Evolutionary conservation across 2,329 filamentous ascomycete genomes (phyloP), one percentile per base, ranked within the genome.

Genomic region (Paramyrothecium sp.): DNA sequence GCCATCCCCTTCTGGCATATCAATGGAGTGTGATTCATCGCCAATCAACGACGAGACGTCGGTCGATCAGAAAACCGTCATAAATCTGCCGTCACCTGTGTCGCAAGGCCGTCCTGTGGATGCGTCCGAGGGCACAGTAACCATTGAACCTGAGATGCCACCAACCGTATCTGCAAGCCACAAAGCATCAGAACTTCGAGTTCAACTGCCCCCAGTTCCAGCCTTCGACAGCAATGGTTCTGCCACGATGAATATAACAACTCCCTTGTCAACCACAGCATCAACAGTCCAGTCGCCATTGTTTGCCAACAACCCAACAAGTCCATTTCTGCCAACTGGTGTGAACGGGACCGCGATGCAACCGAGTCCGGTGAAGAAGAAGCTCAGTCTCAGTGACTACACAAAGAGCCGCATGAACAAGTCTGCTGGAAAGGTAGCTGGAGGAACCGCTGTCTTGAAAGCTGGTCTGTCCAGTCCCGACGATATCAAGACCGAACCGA

Each of bases 301-400:
- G 55, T 75, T 78, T 2, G 63, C 73, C 3, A 64, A 65, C 23
- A 74, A 68, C 54, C 65, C 77, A 33, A 61, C 77, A 1, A 79
- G 72, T 51, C 74, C 81, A 0, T 81, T 85, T 54, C 65, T 72
- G 3, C 66, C 75, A 7, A 60, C 76, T 0, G 63, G 72, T 0
- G 65, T 76, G 34, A 83, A 81, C 56, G 77, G 80, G 16, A 63
- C 75, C 10, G 69, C 69, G 7, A 76, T 76, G 11, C 77, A 79
- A 21, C 83, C 84, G 3, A 88, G 84, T 60, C 86, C 86, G 2
- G 75, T 85, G 33, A 88, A 87, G 72, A 89, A 89, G 77, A 89
- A 88, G 69, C 73, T 89, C 41, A 88, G 84, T 60, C 69, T 89
- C 2, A 88, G 85, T 64, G 86, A 89, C 65, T 89, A 89, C 65